These are phyloP conservation scores for Metarhizium humberi DNA, from an alignment of 2,329 filamentous ascomycete genomes.

Conservation along the genomic window DNA sequence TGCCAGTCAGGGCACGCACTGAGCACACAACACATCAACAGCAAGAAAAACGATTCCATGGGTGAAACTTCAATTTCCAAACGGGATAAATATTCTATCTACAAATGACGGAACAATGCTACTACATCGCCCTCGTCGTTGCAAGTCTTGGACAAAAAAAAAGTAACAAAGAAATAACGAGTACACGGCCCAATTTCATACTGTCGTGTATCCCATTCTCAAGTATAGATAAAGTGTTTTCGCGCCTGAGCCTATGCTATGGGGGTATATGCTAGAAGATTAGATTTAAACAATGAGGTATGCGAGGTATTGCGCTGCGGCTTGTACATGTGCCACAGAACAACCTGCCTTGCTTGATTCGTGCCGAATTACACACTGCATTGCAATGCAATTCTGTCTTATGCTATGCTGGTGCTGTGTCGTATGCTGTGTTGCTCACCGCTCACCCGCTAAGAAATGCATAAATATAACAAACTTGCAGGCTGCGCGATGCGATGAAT, in stretches of 20 bases:
- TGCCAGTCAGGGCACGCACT: background rate
- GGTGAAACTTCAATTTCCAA: background rate
- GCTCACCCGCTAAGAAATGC: background rate
- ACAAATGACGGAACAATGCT: background rate
- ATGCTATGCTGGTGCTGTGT: background rate
- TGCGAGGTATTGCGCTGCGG: background rate
- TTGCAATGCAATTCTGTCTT: background rate
- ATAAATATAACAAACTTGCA: background rate
- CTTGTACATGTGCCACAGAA: background rate
- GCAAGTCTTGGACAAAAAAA: constrained; percentile 8
- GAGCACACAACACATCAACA: background rate
- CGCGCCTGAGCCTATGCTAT: constrained; percentile 23
- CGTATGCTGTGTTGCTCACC: background rate
- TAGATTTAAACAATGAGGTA: constrained; percentile 12
- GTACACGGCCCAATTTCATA: background rate
- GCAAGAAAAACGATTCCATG: background rate
- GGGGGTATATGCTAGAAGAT: constrained; percentile 26
- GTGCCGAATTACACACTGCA: background rate
- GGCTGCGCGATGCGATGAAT: background rate
- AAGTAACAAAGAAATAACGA: background rate
- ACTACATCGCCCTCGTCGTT: background rate
- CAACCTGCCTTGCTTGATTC: background rate
- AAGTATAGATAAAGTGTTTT: background rate
- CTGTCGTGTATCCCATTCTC: background rate
- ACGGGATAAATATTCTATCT: background rate